Conservation (phyloP, 2,329 filamentous ascomycete species). For the Trichoderma sp. region DNA sequence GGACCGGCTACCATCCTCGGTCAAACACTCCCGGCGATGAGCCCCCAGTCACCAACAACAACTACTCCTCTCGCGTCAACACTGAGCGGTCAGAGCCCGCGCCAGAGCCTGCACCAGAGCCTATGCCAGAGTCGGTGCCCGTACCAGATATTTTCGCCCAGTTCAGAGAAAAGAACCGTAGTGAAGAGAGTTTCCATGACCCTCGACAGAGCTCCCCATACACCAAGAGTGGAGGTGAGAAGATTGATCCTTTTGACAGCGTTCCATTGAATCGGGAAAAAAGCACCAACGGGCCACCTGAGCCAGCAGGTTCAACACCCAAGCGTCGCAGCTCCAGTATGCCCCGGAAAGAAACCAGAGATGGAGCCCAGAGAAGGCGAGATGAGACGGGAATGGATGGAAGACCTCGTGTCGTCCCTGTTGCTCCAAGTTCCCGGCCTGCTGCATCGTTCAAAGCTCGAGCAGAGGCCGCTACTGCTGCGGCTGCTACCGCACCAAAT, state of each 20-base stretch:
- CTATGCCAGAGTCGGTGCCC: neutral
- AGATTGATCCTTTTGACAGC: constrained; percentile 56
- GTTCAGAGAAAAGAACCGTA: constrained; percentile 37
- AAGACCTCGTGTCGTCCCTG: neutral
- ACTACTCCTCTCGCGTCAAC: constrained; percentile 45
- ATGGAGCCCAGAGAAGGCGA: neutral
- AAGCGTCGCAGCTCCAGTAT: constrained; percentile 35
- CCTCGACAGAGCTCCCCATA: constrained; percentile 59
- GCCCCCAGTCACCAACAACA: constrained; percentile 49
- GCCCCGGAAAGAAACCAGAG: constrained; percentile 27
- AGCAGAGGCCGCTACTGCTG: constrained; percentile 2
- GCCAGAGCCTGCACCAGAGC: constrained; percentile 40
- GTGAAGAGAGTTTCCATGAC: constrained; percentile 41
- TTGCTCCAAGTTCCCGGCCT: constrained; percentile 1
- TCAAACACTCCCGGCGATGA: constrained; percentile 52
- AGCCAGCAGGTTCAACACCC: constrained; percentile 26
- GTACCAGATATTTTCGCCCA: constrained; percentile 49
- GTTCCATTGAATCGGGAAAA: constrained; percentile 44
- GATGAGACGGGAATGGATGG: neutral
- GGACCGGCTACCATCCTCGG: constrained; percentile 49
- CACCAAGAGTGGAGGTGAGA: constrained; percentile 55
- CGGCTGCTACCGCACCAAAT: neutral
- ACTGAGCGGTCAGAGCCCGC: constrained; percentile 32
- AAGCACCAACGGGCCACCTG: constrained; percentile 38
- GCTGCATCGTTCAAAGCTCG: constrained; percentile 17